Evolutionary conservation across 2,329 filamentous ascomycete genomes (phyloP), one percentile per base, ranked within the genome.

Genomic region (Rhynchosporium graminicola): DNA sequence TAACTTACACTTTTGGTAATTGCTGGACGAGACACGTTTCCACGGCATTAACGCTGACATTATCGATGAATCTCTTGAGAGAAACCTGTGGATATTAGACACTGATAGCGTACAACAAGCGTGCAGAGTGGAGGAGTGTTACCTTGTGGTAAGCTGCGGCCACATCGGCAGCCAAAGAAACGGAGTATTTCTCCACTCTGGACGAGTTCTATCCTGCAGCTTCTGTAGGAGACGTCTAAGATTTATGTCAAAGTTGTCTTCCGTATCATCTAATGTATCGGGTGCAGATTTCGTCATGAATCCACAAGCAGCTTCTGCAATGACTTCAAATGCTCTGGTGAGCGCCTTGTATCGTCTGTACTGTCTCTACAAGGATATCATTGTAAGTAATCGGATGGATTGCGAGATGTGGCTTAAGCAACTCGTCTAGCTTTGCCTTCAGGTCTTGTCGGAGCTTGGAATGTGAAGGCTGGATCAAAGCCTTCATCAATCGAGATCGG

Each of bases 381-480:
- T 65, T 60, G 36, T 62, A 62, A 3, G 63, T 65, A 28, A 65
- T 62, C 12, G 63, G 54, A 46, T 65, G 60, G 10, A 52, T 60
- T 5, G 47, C 45, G 7, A 57, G 36, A 47, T 62, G 55, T 6
- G 54, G 59, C 31, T 54, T 7, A 13, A 63, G 62, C 33, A 63
- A 8, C 12, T 63, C 47, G 12, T 63, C 58, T 29, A 61, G 12
- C 33, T 60, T 58, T 13, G 6, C 29, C 12, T 55, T 55, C n/a
- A 60, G 45, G 13, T 56, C 38, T 10, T 52, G 54, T 2, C 54
- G 46, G 45, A 60, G 62, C 29, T 58, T 26, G 9, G 51, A 31
- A n/a, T 61, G 47, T 12, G 59, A 46, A 4, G 59, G 62, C 29
- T 57, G 52, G 20, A 63, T 55, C n/a, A 54, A 20, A 10, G 26